A percentile compares a stretch with the other conserved stretches of the same genome.
phyloP scores from a whole-genome alignment of 1,284 basidiomycete species.

The Sphagnurus paluster region DNA sequence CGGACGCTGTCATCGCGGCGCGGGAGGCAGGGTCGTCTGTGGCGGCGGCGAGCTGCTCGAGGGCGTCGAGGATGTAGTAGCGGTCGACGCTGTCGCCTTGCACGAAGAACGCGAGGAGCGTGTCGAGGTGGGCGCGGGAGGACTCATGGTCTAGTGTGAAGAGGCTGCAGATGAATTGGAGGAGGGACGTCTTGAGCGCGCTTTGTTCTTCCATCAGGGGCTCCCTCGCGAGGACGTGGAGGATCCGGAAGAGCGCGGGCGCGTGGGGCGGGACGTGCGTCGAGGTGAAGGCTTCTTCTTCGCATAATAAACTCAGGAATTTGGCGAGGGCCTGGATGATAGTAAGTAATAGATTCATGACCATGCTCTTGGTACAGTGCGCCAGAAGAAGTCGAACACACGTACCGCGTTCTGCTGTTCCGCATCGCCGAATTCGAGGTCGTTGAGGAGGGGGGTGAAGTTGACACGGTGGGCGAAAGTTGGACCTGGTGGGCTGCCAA shows the following conservation, averaged over 20 bases:
- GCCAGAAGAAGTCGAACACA: background rate
- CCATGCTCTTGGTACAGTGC: too few relatives aligned
- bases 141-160: background rate
- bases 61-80: slow-evolving; percentile 9
- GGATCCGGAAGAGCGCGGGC: slow-evolving; percentile 1
- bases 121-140: background rate
- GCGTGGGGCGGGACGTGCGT: background rate
- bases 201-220: background rate
- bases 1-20: slow-evolving; percentile 5
- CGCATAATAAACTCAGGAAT: background rate
- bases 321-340: background rate
- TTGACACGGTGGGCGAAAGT: background rate
- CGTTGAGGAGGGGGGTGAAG: background rate
- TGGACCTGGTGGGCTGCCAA: too few relatives aligned
- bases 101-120: slow-evolving; percentile 10
- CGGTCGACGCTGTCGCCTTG: slow-evolving; percentile 9
- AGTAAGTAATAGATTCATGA: background rate
- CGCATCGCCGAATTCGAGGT: background rate
- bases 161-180: background rate
- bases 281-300: background rate
- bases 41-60: slow-evolving; percentile 11
- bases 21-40: slow-evolving; percentile 8
- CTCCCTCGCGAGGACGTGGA: background rate
- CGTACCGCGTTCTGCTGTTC: background rate
- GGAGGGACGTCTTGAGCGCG: background rate